Percentiles rank a stretch among this genome's conserved stretches.
Evolutionary conservation across 2,329 filamentous ascomycete species (phyloP).

Genomic region (Didymella glomerata): DNA sequence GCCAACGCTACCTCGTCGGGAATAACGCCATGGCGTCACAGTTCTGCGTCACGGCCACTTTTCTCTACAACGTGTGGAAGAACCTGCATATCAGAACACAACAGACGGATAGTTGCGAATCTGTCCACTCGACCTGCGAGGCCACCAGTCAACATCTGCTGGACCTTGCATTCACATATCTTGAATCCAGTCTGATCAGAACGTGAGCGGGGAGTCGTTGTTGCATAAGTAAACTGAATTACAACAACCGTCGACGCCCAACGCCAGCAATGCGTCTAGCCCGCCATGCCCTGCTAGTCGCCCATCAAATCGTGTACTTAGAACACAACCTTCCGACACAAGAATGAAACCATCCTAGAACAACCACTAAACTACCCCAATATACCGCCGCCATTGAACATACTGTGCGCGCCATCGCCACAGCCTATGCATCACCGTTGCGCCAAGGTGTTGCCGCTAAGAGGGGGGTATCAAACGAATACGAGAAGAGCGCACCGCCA

Average conservation of each 20-base stretch:
- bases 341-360: neutral
- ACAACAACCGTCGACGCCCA: neutral
- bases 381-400: slow-evolving; percentile 1
- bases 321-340: neutral
- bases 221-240: neutral
- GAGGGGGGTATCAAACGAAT: slow-evolving; percentile 15
- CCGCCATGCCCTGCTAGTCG: neutral
- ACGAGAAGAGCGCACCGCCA: slow-evolving; percentile 1
- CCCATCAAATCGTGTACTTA: neutral
- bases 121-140: neutral
- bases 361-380: neutral
- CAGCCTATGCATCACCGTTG: slow-evolving; percentile 1
- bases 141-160: neutral
- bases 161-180: neutral
- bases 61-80: too few species aligned
- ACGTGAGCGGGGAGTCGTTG: neutral
- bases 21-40: slow-evolving; percentile 5
- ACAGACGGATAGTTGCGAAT: too few species aligned
- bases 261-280: slow-evolving; percentile 7
- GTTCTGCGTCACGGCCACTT: too few species aligned
- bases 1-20: slow-evolving; percentile 5
- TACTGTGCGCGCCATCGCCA: neutral
- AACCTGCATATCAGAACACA: too few species aligned
- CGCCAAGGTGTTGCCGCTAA: slow-evolving; percentile 2
- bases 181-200: neutral